phyloP scores from a whole-genome alignment of 768 basidiomycete species.

The Phanerodontia chrysosporium region DNA sequence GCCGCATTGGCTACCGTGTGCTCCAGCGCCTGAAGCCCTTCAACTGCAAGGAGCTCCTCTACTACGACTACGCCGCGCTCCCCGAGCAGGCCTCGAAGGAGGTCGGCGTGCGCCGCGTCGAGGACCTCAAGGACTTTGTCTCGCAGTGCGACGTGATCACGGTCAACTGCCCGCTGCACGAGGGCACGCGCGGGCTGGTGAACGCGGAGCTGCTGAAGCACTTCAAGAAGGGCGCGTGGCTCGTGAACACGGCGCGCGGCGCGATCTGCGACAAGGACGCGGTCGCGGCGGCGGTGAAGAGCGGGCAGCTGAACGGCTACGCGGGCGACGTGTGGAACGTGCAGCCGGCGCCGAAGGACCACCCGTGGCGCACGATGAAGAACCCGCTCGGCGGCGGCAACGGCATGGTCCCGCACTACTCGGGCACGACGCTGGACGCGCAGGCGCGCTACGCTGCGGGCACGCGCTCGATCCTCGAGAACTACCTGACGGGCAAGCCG shows the following conservation, averaged over 20 bases:
- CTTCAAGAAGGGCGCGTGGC: conserved; percentile 63
- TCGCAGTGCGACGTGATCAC: conserved; percentile 68
- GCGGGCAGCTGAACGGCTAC: conserved; percentile 55
- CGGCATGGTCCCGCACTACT: conserved; percentile 84
- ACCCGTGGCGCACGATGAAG: conserved; percentile 77
- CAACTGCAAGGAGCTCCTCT: conserved; percentile 83
- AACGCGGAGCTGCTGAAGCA: conserved; percentile 76
- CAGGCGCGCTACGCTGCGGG: conserved; percentile 80
- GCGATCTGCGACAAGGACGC: conserved; percentile 83
- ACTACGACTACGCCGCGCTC: conserved; percentile 77
- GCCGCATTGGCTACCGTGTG: conserved; percentile 80
- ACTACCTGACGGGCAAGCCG: conserved; percentile 53
- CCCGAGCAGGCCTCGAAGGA: conserved; percentile 58
- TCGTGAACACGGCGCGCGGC: conserved; percentile 89
- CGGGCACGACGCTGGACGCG: conserved; percentile 86
- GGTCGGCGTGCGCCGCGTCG: conserved; percentile 67
- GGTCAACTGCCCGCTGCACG: conserved; percentile 82
- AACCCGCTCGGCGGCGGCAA: conserved; percentile 80
- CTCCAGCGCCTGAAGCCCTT: conserved; percentile 75
- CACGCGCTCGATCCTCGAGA: conserved; percentile 61
- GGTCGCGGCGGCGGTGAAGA: conserved; percentile 67
- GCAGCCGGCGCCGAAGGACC: conserved; percentile 80
- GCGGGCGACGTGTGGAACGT: conserved; percentile 73
- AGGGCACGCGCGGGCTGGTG: conserved; percentile 74
- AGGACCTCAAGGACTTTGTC: conserved; percentile 54